Percentiles rank a stretch among this genome's conserved stretches.
phyloP scores from a whole-genome alignment of 768 basidiomycete genomes.

The Leccinum subtestaceum region DNA sequence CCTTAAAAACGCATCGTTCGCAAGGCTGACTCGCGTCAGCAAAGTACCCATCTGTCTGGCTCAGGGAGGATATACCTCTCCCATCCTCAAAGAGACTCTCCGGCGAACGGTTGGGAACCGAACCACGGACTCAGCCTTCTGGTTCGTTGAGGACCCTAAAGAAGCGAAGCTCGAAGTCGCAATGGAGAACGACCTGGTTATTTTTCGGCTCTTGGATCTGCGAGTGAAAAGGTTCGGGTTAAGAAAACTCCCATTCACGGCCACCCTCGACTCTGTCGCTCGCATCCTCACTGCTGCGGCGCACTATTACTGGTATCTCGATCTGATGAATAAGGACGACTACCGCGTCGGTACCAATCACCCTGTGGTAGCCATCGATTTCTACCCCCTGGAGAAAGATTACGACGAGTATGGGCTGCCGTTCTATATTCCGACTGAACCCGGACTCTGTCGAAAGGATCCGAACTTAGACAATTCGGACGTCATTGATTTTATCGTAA shows the following conservation, averaged over 20 bases:
- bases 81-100: neutral
- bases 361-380: neutral
- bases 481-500: neutral
- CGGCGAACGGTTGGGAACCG: neutral
- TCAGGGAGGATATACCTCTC: neutral
- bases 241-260: neutral
- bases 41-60: slow-evolving; percentile 1
- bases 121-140: neutral
- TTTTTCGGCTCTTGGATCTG: neutral
- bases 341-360: neutral
- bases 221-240: neutral
- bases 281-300: neutral
- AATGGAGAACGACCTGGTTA: neutral
- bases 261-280: neutral
- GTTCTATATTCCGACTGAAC: neutral
- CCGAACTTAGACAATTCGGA: neutral
- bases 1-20: no score
- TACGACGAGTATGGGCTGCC: neutral
- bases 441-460: neutral
- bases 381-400: neutral
- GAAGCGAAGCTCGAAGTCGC: slow-evolving; percentile 4
- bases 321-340: neutral
- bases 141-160: neutral
- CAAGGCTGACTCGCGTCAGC: neutral
- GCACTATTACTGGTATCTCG: neutral